Evolutionary conservation across 108 stramenopile species (phyloP).

Genomic region (Cylindrotheca closterium): DNA sequence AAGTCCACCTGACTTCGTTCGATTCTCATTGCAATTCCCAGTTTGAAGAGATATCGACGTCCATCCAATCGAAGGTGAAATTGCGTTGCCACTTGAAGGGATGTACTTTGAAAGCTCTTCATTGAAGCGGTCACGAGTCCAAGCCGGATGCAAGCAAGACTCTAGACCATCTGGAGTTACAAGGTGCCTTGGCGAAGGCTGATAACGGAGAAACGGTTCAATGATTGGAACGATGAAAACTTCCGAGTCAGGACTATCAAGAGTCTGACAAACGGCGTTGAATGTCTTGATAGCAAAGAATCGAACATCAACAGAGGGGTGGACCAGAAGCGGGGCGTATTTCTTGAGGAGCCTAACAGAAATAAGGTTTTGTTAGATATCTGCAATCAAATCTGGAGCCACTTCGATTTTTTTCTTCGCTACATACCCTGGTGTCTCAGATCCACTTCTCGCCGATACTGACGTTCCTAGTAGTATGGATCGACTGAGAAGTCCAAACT

Average conservation of each 20-base stretch:
- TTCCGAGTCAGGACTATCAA: slow-evolving; percentile 68
- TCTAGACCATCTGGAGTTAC: slow-evolving; percentile 19
- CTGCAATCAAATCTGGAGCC: background rate
- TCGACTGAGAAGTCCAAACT: slow-evolving; percentile 59
- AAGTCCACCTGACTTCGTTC: background rate
- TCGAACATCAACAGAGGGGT: slow-evolving; percentile 63
- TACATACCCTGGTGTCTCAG: slow-evolving; percentile 26
- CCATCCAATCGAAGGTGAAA: slow-evolving; percentile 40
- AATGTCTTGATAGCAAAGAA: slow-evolving; percentile 42
- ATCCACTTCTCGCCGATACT: background rate
- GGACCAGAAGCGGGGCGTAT: slow-evolving; percentile 71
- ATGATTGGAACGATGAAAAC: slow-evolving; percentile 67
- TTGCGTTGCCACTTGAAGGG: slow-evolving; percentile 3
- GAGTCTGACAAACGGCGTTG: slow-evolving; percentile 37
- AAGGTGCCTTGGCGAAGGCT: slow-evolving; percentile 26
- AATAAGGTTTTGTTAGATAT: background rate
- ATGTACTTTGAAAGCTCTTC: slow-evolving; percentile 21
- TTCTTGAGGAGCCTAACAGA: slow-evolving; percentile 57
- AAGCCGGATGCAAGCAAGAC: slow-evolving; percentile 35
- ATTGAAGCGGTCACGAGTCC: slow-evolving; percentile 41
- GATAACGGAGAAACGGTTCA: slow-evolving; percentile 69
- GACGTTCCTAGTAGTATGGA: slow-evolving; percentile 48
- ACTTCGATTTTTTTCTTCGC: no score
- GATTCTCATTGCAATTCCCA: background rate
- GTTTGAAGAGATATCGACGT: slow-evolving; percentile 36